phyloP scores from a whole-genome alignment of 2,329 filamentous ascomycete species.

The Pseudogymnoascus sp. region DNA sequence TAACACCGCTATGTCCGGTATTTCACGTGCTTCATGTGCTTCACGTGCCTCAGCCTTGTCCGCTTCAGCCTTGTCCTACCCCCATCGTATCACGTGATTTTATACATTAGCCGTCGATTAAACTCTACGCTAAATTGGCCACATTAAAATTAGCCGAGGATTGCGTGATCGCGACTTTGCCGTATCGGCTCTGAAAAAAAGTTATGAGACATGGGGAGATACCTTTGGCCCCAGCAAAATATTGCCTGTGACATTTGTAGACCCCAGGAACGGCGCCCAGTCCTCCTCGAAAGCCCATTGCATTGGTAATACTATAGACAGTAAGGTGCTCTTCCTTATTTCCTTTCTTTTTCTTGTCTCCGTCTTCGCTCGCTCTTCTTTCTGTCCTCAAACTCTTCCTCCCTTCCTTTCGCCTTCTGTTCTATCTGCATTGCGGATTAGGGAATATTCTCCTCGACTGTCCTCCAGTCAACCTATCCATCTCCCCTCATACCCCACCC shows the following conservation, averaged over 20 bases:
- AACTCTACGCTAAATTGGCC: constrained; percentile 5
- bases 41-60: neutral
- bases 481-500: neutral
- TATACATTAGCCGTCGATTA: neutral
- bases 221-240: constrained; percentile 9
- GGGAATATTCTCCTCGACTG: neutral
- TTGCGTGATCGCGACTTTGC: constrained; percentile 11
- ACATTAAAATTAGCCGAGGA: neutral
- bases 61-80: neutral
- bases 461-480: neutral
- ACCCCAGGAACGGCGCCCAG: constrained; percentile 1
- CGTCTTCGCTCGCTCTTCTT: constrained; percentile 10
- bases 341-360: constrained; percentile 17
- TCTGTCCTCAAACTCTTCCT: constrained; percentile 6
- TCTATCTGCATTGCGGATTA: constrained; percentile 2
- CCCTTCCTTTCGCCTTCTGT: neutral
- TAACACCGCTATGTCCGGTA: neutral
- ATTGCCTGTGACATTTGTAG: constrained; percentile 3
- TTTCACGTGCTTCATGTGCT: neutral
- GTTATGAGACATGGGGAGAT: constrained; percentile 11
- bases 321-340: constrained; percentile 9
- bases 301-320: neutral
- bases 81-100: neutral
- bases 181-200: constrained; percentile 11
- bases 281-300: neutral